Percentiles rank a stretch among this genome's conserved stretches.
phyloP scores from a whole-genome alignment of 192 early-diverging fungal genomes.

The Haplosporangium gracile region DNA sequence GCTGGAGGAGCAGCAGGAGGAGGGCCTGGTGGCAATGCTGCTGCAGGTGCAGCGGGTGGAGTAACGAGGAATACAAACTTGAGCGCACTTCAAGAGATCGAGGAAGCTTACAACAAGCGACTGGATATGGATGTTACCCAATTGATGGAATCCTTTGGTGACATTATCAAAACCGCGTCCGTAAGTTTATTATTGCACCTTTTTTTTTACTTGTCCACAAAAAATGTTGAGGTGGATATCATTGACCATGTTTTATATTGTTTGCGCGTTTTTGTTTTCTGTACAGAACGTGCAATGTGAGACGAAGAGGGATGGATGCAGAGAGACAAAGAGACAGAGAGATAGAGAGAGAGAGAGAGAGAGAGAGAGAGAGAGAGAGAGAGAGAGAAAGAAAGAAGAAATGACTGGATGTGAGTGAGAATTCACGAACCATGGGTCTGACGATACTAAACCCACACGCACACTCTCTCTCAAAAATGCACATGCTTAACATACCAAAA shows the following conservation, averaged over 20 bases:
- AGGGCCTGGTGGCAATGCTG: conserved; percentile 19
- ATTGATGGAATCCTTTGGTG: conserved; percentile 66
- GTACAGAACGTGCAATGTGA: neutral
- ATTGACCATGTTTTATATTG: conserved; percentile 14
- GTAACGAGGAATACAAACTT: conserved; percentile 14
- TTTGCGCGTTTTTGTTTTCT: conserved; percentile 5
- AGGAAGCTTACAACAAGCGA: conserved; percentile 67
- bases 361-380: neutral
- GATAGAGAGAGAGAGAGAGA: neutral
- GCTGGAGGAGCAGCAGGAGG: conserved; percentile 5
- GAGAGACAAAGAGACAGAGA: neutral
- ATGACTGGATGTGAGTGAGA: neutral
- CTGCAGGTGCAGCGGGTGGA: conserved; percentile 15
- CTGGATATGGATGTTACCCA: conserved; percentile 63
- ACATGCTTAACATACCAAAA: neutral
- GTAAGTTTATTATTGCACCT: conserved; percentile 12
- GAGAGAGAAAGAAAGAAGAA: neutral
- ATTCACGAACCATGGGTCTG: neutral
- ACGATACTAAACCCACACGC: neutral
- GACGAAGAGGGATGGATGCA: neutral
- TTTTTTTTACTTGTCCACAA: neutral
- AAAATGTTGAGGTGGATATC: neutral
- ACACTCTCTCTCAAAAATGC: neutral
- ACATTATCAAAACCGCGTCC: conserved; percentile 64
- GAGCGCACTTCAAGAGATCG: conserved; percentile 59